A percentile compares a stretch with the other conserved stretches of the same genome.
Evolutionary conservation across 2,329 filamentous ascomycete genomes (phyloP).

Genomic region (Fusarium sp.): DNA sequence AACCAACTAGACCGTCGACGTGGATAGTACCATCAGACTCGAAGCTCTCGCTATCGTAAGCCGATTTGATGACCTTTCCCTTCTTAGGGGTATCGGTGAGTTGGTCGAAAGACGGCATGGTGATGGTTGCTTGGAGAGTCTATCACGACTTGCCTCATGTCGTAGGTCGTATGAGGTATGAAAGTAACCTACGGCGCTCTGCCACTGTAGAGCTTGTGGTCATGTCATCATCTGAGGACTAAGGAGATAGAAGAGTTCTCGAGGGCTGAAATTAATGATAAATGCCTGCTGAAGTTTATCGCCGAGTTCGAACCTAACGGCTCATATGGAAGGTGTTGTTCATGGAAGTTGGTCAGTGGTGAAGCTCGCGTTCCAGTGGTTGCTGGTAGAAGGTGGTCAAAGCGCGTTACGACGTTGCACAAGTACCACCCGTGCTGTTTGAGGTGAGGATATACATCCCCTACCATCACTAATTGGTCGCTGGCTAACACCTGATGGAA

Average conservation of each 20-base stretch:
- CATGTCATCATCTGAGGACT: slow-evolving; percentile 33
- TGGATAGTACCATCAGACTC: slow-evolving; percentile 86
- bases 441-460: slow-evolving; percentile 35
- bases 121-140: slow-evolving; percentile 41
- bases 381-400: slow-evolving; percentile 29
- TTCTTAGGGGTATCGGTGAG: slow-evolving; percentile 63
- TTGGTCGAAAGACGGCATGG: slow-evolving; percentile 64
- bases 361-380: slow-evolving; percentile 26
- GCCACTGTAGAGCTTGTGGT: slow-evolving; percentile 28
- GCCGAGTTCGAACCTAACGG: not conserved
- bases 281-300: not conserved
- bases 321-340: slow-evolving; percentile 11
- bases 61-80: slow-evolving; percentile 71
- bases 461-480: slow-evolving; percentile 25
- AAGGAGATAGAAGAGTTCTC: not conserved
- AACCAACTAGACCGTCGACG: slow-evolving; percentile 84
- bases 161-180: slow-evolving; percentile 31
- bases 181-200: slow-evolving; percentile 23
- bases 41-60: slow-evolving; percentile 89
- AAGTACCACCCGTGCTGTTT: slow-evolving; percentile 35
- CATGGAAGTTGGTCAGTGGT: slow-evolving; percentile 32
- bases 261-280: not conserved
- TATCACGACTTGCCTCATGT: slow-evolving; percentile 45
- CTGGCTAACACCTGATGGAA: slow-evolving; percentile 25
- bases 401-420: slow-evolving; percentile 24